Conservation (phyloP, 2,329 filamentous ascomycete species). For the Nothophoma quercina region DNA sequence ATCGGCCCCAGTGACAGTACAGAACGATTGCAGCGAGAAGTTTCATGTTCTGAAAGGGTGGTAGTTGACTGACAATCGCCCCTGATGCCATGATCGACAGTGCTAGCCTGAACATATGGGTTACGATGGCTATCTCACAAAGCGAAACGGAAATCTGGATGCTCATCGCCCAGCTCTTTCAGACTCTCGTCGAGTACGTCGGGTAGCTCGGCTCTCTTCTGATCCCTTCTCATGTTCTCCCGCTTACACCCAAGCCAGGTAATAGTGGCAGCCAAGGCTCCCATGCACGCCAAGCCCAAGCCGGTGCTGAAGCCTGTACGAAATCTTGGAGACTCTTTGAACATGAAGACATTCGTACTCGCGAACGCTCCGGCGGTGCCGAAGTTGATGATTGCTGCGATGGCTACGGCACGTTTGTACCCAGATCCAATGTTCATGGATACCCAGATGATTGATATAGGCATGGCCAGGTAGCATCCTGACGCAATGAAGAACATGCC, state of each 20-base stretch:
- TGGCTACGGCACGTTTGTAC: constrained; percentile 35
- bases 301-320: constrained; percentile 41
- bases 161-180: constrained; percentile 57
- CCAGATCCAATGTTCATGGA: constrained; percentile 58
- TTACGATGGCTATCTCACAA: too few relatives aligned
- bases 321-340: constrained; percentile 34
- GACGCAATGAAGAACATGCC: constrained; percentile 63
- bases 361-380: constrained; percentile 65
- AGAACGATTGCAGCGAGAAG: too few relatives aligned
- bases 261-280: constrained; percentile 43
- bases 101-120: too few relatives aligned
- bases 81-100: too few relatives aligned
- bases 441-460: constrained; percentile 64
- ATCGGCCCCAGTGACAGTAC: too few relatives aligned
- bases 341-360: constrained; percentile 50
- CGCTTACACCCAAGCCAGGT: constrained; percentile 57
- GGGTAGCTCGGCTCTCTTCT: constrained; percentile 53
- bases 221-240: constrained; percentile 58
- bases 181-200: constrained; percentile 20
- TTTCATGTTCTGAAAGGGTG: too few relatives aligned
- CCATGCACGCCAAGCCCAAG: constrained; percentile 36
- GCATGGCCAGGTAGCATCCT: constrained; percentile 64
- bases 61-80: too few relatives aligned
- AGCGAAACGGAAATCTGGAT: constrained; percentile 61
- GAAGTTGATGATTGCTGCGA: constrained; percentile 44